Evolutionary conservation across 2,329 filamentous ascomycete genomes (phyloP).

Genomic region (Aplosporella prunicola): DNA sequence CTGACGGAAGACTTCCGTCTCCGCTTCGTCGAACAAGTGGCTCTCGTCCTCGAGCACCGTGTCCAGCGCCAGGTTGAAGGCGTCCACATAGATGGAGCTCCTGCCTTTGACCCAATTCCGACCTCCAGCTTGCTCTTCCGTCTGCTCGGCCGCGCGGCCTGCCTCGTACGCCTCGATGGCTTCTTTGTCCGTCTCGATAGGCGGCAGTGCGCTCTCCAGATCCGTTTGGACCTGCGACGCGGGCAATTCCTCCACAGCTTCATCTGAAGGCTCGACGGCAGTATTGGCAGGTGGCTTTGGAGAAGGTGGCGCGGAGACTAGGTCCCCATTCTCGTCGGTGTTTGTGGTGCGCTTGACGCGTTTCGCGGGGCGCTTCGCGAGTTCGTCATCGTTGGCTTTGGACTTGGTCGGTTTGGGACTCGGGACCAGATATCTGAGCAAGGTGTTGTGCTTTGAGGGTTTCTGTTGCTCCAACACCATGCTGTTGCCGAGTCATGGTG

Average conservation of each 20-base stretch:
- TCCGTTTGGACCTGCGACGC: conserved; percentile 42
- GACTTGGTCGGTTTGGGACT: conserved; percentile 38
- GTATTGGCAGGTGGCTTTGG: conserved; percentile 13
- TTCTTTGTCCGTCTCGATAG: conserved; percentile 55
- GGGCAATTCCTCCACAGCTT: conserved; percentile 17
- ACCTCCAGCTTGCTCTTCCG: conserved; percentile 24
- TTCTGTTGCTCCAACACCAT: conserved; percentile 32
- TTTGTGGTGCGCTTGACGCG: conserved; percentile 27
- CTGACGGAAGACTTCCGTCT: conserved; percentile 63
- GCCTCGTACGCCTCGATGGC: conserved; percentile 74
- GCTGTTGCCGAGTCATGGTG: too few relatives aligned
- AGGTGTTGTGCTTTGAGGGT: conserved; percentile 38
- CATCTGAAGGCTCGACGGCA: conserved; percentile 26
- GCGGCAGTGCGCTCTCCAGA: conserved; percentile 62
- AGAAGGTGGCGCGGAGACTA: conserved; percentile 16
- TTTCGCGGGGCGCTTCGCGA: conserved; percentile 28
- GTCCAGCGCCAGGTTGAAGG: conserved; percentile 85
- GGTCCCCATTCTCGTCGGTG: conserved; percentile 16
- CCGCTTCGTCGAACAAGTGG: conserved; percentile 75
- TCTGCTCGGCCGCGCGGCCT: conserved; percentile 47
- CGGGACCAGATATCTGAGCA: conserved; percentile 33
- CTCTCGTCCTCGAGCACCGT: conserved; percentile 83
- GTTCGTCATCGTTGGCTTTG: conserved; percentile 25
- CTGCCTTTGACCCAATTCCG: conserved; percentile 63
- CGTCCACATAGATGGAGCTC: conserved; percentile 93